Evolutionary conservation across 306 rosid genomes (phyloP), one percentile per base, ranked within the genome.

Genomic region (Cyclanthera cordifolia): DNA sequence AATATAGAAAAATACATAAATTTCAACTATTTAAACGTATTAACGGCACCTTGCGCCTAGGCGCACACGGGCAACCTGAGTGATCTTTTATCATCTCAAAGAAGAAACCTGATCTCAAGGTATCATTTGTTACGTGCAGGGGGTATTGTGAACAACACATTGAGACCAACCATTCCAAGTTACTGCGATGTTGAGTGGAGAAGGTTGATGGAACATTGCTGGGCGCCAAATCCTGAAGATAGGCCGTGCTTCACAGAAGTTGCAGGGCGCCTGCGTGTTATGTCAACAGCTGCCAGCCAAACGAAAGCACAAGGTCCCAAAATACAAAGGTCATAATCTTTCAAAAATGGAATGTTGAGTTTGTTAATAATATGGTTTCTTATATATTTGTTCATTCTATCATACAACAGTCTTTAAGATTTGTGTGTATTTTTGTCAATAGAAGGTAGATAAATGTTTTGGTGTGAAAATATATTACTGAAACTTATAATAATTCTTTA

Each of bases 191-290:
- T 74, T 2, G 96, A 92, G 49, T 92, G 98, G 98, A 80, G 83
- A 73, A 77, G 72, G 52, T 82, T 92, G 70, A 89, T 92, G 98
- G 98, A 92, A 80, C 89, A 87, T 84, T 92, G 98, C 77, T 92
- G 98, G 98, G 96, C 95, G 8, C 98, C 98, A 50, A 89, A 87
- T 79, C 98, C 98, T 14, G 66, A 83, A 5, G 84, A 39, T n/a
- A 80, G 98, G 80, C 98, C 98, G 58, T 85, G 90, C 12, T 92
- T 92, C 84, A 87, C 98, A 3, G 96, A 92, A 73, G 90, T 92
- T 41, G 83, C 98, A 3, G 70, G 85, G 64, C 90, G 95, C 59
- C 73, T 92, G 55, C 90, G 93, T 3, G 86, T 63, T 50, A 85
- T 92, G 96, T 85, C 89, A 32, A 77, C 88, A 16, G 83, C 86